These are phyloP conservation scores for Globisporangium emineosum DNA, from an alignment of 352 stramenopile genomes.

Conservation along the genomic window DNA sequence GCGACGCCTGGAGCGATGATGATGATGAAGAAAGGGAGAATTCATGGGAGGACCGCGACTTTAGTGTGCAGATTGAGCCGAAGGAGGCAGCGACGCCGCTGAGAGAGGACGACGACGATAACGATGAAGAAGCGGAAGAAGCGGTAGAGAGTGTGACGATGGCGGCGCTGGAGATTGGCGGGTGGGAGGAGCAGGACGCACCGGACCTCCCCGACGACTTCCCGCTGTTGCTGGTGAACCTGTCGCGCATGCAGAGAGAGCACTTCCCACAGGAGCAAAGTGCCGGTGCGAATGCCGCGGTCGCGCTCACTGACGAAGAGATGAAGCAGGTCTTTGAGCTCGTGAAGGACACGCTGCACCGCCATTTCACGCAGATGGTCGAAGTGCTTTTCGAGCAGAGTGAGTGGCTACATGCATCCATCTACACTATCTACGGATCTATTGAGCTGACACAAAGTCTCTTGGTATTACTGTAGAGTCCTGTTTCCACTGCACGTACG, in stretches of 20 bases:
- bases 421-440: background rate
- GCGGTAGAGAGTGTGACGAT: background rate
- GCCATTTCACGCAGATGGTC: slow-evolving; percentile 55
- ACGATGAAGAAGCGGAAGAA: background rate
- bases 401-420: slow-evolving; percentile 18
- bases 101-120: background rate
- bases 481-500: slow-evolving; percentile 75
- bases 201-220: slow-evolving; percentile 64
- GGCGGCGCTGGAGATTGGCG: slow-evolving; percentile 20
- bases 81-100: background rate
- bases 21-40: background rate
- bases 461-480: slow-evolving; percentile 27
- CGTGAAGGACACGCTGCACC: slow-evolving; percentile 47
- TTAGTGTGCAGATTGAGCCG: background rate
- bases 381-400: slow-evolving; percentile 72
- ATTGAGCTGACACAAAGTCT: background rate
- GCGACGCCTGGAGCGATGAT: slow-evolving; percentile 4
- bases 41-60: slow-evolving; percentile 49
- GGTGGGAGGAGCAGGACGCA: slow-evolving; percentile 36
- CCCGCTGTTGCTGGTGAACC: slow-evolving; percentile 62
- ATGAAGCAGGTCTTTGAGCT: slow-evolving; percentile 37
- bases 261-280: slow-evolving; percentile 34
- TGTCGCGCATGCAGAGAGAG: slow-evolving; percentile 49
- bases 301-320: slow-evolving; percentile 14
- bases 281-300: background rate